Percentiles rank a stretch among this genome's conserved stretches.
These are phyloP conservation scores for Penicillium sp. DNA, from an alignment of 2,329 filamentous ascomycete species.

Conservation along the genomic window DNA sequence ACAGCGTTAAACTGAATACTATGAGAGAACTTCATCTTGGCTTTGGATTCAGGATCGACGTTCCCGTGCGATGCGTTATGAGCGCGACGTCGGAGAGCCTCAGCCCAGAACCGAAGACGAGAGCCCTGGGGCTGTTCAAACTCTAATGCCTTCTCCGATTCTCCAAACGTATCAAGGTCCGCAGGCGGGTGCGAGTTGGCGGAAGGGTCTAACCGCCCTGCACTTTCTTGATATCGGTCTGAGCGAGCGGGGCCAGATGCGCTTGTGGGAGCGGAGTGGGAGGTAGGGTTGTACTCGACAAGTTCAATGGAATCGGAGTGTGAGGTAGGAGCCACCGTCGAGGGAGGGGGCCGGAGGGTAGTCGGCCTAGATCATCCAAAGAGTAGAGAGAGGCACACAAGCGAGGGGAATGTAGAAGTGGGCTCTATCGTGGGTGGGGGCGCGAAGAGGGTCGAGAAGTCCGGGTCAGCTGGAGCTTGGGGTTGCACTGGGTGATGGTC, in stretches of 20 bases:
- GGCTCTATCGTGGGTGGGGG: conserved; percentile 1
- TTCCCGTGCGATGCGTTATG: conserved; percentile 10
- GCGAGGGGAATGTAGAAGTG: conserved; percentile 13
- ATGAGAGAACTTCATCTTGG: conserved; percentile 99
- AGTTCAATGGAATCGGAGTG: conserved; percentile 35
- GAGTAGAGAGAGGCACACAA: conserved; percentile 6
- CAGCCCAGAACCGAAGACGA: conserved; percentile 33
- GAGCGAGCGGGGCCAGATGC: conserved; percentile 8
- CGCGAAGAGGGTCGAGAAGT: not conserved
- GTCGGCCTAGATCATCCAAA: conserved; percentile 18
- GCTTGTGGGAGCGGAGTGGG: conserved; percentile 1
- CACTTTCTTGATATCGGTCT: not conserved
- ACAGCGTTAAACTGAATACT: conserved; percentile 99
- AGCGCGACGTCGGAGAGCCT: conserved; percentile 32
- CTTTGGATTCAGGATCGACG: conserved; percentile 35
- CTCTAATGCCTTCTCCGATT: conserved; percentile 2
- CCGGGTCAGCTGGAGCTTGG: conserved; percentile 4
- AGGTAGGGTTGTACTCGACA: conserved; percentile 23
- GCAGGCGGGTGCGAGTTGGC: conserved; percentile 14
- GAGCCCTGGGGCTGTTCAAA: conserved; percentile 13
- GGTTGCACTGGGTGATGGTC: conserved; percentile 22
- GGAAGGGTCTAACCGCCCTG: conserved; percentile 8
- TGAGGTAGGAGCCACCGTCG: conserved; percentile 24
- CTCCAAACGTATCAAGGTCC: not conserved
- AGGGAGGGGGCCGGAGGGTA: conserved; percentile 9